Evolutionary conservation across 371 early-diverging fungal genomes (phyloP).

Genomic region (Lichtheimia hyalospora): DNA sequence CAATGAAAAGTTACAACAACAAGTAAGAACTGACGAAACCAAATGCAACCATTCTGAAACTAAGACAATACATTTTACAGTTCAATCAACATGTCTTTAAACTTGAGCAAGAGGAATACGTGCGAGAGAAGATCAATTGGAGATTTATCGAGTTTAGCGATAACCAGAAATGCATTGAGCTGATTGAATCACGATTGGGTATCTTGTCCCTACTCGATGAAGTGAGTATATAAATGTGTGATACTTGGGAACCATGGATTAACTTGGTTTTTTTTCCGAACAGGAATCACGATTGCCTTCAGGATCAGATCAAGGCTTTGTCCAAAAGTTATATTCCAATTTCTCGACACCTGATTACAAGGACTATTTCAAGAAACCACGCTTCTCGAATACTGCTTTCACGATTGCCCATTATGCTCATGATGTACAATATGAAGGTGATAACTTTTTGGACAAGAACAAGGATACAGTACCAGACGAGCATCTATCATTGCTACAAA

Average conservation of each 20-base stretch:
- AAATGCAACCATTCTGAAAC: neutral
- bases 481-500: conserved; percentile 71
- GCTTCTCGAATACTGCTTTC: conserved; percentile 82
- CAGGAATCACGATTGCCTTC: conserved; percentile 87
- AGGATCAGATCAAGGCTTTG: conserved; percentile 79
- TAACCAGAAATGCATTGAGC: conserved; percentile 97
- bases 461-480: conserved; percentile 97
- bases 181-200: conserved; percentile 96
- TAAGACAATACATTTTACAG: conserved; percentile 7
- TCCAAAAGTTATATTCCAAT: conserved; percentile 82
- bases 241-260: neutral
- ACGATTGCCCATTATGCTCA: conserved; percentile 93
- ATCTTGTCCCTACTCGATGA: conserved; percentile 96
- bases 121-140: conserved; percentile 93
- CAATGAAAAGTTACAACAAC: conserved; percentile 97
- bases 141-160: conserved; percentile 96
- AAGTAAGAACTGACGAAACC: conserved; percentile 19
- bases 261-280: neutral
- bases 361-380: conserved; percentile 86
- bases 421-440: conserved; percentile 85
- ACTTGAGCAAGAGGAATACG: conserved; percentile 94
- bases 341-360: conserved; percentile 68
- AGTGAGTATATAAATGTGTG: conserved; percentile 38
- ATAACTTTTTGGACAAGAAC: conserved; percentile 98
- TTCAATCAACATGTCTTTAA: conserved; percentile 78